phyloP scores from a whole-genome alignment of 352 stramenopile species.

The Phytopythium helicoides region DNA sequence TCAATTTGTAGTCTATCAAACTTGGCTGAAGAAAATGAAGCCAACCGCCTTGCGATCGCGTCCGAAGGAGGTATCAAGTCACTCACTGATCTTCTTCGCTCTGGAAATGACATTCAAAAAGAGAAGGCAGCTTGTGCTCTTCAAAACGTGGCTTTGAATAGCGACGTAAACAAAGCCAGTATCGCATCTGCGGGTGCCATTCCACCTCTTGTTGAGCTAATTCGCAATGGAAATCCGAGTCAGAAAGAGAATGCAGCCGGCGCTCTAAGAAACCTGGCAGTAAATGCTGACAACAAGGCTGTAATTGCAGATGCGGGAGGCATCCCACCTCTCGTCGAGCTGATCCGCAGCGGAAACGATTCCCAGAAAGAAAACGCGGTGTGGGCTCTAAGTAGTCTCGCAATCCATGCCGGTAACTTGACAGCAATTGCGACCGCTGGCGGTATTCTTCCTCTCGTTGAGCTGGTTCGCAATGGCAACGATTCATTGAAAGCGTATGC shows the following conservation, averaged over 20 bases:
- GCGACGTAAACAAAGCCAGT: not conserved
- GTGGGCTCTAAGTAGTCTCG: not conserved
- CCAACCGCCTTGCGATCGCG: too few relatives aligned
- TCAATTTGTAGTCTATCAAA: too few relatives aligned
- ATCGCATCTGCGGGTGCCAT: not conserved
- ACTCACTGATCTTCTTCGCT: not conserved
- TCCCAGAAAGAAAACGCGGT: conserved; percentile 3
- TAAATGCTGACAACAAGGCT: not conserved
- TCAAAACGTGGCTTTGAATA: not conserved
- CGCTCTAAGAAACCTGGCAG: not conserved
- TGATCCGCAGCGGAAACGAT: not conserved
- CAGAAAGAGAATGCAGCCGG: not conserved
- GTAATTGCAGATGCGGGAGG: not conserved
- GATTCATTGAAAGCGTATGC: too few relatives aligned
- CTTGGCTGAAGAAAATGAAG: too few relatives aligned
- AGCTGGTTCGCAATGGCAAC: too few relatives aligned
- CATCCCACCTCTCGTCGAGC: not conserved
- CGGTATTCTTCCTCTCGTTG: too few relatives aligned
- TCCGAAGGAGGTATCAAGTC: too few relatives aligned
- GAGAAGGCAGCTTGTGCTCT: conserved; percentile 10
- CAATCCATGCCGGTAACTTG: not conserved
- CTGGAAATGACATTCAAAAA: conserved; percentile 12
- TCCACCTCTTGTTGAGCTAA: not conserved
- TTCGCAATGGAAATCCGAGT: not conserved
- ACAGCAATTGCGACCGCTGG: too few relatives aligned